These are phyloP conservation scores for Tricholoma bakamatsutake DNA, from an alignment of 768 basidiomycete genomes.

Conservation along the genomic window DNA sequence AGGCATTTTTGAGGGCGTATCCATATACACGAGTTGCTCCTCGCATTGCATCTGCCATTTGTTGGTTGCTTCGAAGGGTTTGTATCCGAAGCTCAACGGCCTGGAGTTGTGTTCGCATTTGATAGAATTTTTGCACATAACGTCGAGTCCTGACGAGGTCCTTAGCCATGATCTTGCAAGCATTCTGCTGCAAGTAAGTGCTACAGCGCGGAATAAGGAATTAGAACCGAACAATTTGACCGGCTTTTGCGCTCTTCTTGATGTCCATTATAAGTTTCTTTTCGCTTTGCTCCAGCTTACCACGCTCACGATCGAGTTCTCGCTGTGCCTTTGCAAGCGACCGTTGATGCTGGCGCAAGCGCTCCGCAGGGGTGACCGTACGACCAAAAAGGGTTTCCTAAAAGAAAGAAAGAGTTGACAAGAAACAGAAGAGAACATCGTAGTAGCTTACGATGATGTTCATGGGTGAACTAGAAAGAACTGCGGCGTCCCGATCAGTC, in stretches of 20 bases:
- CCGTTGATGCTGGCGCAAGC: constrained; percentile 94
- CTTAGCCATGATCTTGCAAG: constrained; percentile 99
- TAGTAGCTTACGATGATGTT: constrained; percentile 64
- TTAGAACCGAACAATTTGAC: constrained; percentile 73
- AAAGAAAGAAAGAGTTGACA: constrained; percentile 8
- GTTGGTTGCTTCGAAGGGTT: constrained; percentile 92
- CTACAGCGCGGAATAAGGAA: constrained; percentile 3
- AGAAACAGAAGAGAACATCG: background rate
- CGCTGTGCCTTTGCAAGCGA: constrained; percentile 95
- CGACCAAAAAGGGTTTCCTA: constrained; percentile 97
- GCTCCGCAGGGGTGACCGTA: constrained; percentile 92
- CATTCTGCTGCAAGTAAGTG: constrained; percentile 56
- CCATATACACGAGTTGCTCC: constrained; percentile 85
- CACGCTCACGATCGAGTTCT: constrained; percentile 93
- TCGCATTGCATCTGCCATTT: constrained; percentile 99
- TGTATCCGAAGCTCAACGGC: constrained; percentile 95
- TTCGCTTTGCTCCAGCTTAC: constrained; percentile 92
- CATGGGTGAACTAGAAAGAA: constrained; percentile 38
- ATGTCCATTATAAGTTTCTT: constrained; percentile 96
- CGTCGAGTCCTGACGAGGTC: constrained; percentile 94
- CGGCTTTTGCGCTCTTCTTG: constrained; percentile 92
- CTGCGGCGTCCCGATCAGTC: background rate
- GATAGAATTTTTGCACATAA: constrained; percentile 97
- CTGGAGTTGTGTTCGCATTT: constrained; percentile 97
- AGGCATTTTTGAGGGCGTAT: background rate